Evolutionary conservation across 257 asterid species (phyloP).

Genomic region (Anisodus acutangulus): DNA sequence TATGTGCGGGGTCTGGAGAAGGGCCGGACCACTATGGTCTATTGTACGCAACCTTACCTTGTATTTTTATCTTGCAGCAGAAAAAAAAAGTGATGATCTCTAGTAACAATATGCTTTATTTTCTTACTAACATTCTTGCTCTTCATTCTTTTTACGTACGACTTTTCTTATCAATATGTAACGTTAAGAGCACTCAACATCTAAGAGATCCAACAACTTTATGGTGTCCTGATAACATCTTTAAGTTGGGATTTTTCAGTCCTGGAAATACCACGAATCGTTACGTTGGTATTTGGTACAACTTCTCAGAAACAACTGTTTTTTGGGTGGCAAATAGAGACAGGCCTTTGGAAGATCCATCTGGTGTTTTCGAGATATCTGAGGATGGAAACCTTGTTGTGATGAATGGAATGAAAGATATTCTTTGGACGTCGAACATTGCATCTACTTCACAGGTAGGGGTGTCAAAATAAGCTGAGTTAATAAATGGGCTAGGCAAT

Average conservation of each 20-base stretch:
- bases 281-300: conserved; percentile 45
- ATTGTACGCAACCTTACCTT: no score
- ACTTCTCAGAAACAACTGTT: conserved; percentile 38
- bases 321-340: conserved; percentile 30
- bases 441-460: no score
- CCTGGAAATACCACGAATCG: conserved; percentile 44
- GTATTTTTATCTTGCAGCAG: no score
- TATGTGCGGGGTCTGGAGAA: no score
- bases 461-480: no score
- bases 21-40: no score
- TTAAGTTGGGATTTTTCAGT: conserved; percentile 51
- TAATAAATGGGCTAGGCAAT: no score
- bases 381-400: conserved; percentile 20
- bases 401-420: not conserved
- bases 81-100: conserved; percentile 2
- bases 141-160: conserved; percentile 21
- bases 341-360: conserved; percentile 25
- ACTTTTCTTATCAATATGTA: conserved; percentile 40
- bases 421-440: not conserved
- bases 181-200: conserved; percentile 21
- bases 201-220: conserved; percentile 39
- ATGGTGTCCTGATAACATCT: conserved; percentile 30
- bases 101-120: not conserved
- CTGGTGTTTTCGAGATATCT: conserved; percentile 22
- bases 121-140: conserved; percentile 1